These are phyloP conservation scores for Echinosophora koreensis DNA, from an alignment of 306 rosid genomes.

Conservation along the genomic window DNA sequence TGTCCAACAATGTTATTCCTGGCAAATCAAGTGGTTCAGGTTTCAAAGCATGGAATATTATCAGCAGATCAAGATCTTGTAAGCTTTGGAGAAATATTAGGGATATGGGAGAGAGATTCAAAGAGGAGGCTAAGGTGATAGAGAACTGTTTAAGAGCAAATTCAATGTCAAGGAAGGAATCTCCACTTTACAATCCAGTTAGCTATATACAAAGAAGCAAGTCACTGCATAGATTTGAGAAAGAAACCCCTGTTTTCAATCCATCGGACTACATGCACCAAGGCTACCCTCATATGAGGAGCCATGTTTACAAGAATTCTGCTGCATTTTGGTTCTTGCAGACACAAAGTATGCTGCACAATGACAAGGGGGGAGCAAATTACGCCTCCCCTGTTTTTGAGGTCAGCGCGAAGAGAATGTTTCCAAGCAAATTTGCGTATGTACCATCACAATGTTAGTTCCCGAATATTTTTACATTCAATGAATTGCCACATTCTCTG, in stretches of 20 bases:
- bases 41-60: conserved; percentile 52
- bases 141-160: conserved; percentile 70
- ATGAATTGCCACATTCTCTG: conserved; percentile 14
- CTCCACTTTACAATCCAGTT: conserved; percentile 51
- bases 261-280: conserved; percentile 71
- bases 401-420: conserved; percentile 55
- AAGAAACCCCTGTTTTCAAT: conserved; percentile 79
- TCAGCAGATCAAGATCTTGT: conserved; percentile 55
- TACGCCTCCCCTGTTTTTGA: conserved; percentile 75
- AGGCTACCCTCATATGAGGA: conserved; percentile 79
- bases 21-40: conserved; percentile 49
- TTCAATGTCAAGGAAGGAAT: conserved; percentile 57
- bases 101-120: conserved; percentile 73
- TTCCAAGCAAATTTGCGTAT: conserved; percentile 63
- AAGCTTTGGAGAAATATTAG: conserved; percentile 60
- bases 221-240: conserved; percentile 50
- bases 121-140: conserved; percentile 78
- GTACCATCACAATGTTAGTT: conserved; percentile 54
- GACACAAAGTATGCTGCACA: conserved; percentile 53
- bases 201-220: conserved; percentile 47
- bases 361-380: conserved; percentile 45
- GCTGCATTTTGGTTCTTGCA: conserved; percentile 62
- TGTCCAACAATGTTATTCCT: conserved; percentile 41
- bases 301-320: conserved; percentile 51
- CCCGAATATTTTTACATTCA: conserved; percentile 14